Evolutionary conservation across 2,329 filamentous ascomycete species (phyloP), one percentile per base, ranked within the genome.

Genomic region (Microascus cirrosus): DNA sequence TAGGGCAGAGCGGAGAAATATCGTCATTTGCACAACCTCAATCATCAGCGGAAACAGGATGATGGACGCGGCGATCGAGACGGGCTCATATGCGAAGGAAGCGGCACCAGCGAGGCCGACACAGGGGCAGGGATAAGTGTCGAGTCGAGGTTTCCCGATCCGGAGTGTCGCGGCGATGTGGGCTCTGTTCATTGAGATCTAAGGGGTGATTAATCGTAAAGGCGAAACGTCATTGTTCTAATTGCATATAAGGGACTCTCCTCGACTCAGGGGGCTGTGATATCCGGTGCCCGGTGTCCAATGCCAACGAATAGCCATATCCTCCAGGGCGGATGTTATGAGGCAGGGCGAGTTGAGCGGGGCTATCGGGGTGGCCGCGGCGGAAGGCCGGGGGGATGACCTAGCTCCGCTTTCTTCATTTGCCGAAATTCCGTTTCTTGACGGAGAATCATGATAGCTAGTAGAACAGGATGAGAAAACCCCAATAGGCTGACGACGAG

Each of bases 11-110:
- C 85, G 86, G 64, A 85, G 89, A 69, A 89, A 89, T 67, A 87
- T 99, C 64, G 78, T 99, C 54, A 92, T 99, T 67, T 95, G 90
- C 70, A 93, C 94, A 55, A 99, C 94, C 18, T 89, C 89, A 57
- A 86, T 99, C 50, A 84, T 97, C 60, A 95, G 84, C 73, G 94
- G 95, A 32, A 89, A 93, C 70, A 84, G 81, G 66, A 89, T 96
- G 74, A 92, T 99, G 80, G 87, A 90, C 54, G 84, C 86, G 53
- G 90, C 88, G 58, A 86, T 93, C 64, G 90, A 94, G 76, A 87
- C 79, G 67, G 78, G 75, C 53, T 81, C 79, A 28, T 88, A 85
- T 69, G 77, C 77, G 50, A 78, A 71, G 63, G 48, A 57, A 32
- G 8, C 48, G 20, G 28, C 45, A 5, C 32, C 45, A 11, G 45